phyloP scores from a whole-genome alignment of 2,329 filamentous ascomycete genomes.

The Colletotrichum simmondsii region DNA sequence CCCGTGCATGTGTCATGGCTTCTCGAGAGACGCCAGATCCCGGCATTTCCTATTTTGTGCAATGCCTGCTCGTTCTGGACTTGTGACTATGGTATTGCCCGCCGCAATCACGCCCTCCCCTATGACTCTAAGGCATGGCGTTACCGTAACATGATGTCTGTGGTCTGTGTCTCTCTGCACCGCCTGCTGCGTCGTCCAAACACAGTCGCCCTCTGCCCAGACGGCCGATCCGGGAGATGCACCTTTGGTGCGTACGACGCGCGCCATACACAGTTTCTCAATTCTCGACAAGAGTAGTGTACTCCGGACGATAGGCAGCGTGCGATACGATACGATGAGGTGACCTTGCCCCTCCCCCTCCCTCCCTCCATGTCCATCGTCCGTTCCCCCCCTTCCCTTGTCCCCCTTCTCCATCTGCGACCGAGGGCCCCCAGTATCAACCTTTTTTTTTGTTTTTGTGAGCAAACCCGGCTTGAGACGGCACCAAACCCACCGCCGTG shows the following conservation, averaged over 20 bases:
- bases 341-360: background rate
- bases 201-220: background rate
- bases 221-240: constrained; percentile 1
- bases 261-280: background rate
- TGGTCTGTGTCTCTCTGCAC: too few species aligned
- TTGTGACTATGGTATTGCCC: background rate
- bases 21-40: background rate
- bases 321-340: background rate
- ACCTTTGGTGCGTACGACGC: constrained; percentile 7
- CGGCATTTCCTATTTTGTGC: background rate
- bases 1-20: background rate
- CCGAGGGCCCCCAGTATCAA: background rate
- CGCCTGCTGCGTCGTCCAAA: background rate
- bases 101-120: background rate
- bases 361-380: background rate
- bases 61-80: too few species aligned
- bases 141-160: background rate
- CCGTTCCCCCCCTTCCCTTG: background rate
- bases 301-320: background rate
- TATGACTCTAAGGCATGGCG: background rate
- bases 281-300: background rate
- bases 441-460: background rate
- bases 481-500: background rate
- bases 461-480: constrained; percentile 3
- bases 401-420: background rate